Percentiles rank a stretch among this genome's conserved stretches.
Conservation (phyloP, 176 grass and related monocot genomes). For the Elaeis guineensis region DNA sequence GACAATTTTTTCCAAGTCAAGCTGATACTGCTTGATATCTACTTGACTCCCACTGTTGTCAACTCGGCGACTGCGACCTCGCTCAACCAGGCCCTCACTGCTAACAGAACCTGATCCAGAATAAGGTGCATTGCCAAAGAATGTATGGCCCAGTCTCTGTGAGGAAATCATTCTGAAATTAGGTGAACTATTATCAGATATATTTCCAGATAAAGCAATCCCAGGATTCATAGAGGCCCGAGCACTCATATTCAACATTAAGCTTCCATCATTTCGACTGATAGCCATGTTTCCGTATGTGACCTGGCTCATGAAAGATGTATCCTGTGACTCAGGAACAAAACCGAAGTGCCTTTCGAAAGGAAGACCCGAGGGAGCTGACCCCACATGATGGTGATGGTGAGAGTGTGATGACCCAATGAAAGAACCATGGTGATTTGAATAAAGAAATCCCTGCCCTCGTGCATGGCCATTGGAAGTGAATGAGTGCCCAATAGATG, state of each 20-base stretch:
- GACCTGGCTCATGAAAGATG: slow-evolving; percentile 52
- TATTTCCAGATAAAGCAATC: slow-evolving; percentile 35
- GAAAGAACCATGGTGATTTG: slow-evolving; percentile 32
- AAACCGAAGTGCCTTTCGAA: slow-evolving; percentile 78
- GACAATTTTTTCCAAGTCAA: slow-evolving; percentile 83
- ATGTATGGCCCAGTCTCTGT: slow-evolving; percentile 45
- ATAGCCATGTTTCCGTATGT: slow-evolving; percentile 42
- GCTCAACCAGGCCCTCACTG: slow-evolving; percentile 43
- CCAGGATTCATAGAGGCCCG: slow-evolving; percentile 32
- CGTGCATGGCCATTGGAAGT: slow-evolving; percentile 36
- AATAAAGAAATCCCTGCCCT: slow-evolving; percentile 56
- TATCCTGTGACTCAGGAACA: slow-evolving; percentile 59
- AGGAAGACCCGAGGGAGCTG: slow-evolving; percentile 73
- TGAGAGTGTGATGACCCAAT: slow-evolving; percentile 50
- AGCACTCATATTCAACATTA: slow-evolving; percentile 52
- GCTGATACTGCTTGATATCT: slow-evolving; percentile 85
- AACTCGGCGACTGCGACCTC: slow-evolving; percentile 29
- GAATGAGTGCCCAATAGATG: slow-evolving; percentile 30
- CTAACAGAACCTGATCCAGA: slow-evolving; percentile 38
- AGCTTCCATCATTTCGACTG: slow-evolving; percentile 29
- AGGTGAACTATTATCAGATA: slow-evolving; percentile 45
- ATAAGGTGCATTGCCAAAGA: slow-evolving; percentile 52
- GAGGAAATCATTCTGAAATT: slow-evolving; percentile 54
- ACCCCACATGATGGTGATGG: slow-evolving; percentile 59
- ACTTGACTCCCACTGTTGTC: slow-evolving; percentile 44